These are phyloP conservation scores for Celoporthe dispersa DNA, from an alignment of 2,329 filamentous ascomycete genomes.

Conservation along the genomic window DNA sequence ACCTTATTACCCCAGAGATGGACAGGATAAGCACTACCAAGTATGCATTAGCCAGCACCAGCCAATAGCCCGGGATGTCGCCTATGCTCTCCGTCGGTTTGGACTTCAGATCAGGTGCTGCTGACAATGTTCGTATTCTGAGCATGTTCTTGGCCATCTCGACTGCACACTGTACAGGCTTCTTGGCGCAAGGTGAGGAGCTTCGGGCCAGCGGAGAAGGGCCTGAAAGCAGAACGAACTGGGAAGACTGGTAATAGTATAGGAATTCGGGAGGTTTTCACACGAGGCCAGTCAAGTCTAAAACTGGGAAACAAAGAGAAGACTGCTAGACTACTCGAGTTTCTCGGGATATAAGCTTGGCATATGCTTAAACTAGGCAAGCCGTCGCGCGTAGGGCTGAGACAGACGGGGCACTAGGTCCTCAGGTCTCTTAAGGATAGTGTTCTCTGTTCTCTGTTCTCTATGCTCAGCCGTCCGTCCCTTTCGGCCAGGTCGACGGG, in stretches of 20 bases:
- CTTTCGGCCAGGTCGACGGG: conserved; percentile 8
- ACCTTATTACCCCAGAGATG: neutral
- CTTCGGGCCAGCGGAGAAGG: neutral
- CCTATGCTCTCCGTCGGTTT: neutral
- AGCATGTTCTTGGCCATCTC: neutral
- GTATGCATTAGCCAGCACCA: neutral
- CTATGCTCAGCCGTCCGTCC: conserved; percentile 24
- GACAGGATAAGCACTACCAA: neutral
- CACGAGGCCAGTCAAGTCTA: neutral
- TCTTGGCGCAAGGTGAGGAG: neutral
- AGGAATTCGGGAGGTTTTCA: neutral
- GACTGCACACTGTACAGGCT: neutral
- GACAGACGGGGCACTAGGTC: neutral
- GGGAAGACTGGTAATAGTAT: neutral
- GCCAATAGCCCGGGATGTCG: neutral
- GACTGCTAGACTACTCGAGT: neutral
- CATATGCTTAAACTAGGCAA: conserved; percentile 1
- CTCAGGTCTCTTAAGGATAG: neutral
- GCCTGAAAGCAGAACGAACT: neutral
- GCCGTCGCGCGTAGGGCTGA: conserved; percentile 13
- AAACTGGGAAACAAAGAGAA: neutral
- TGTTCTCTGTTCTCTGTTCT: conserved; percentile 1
- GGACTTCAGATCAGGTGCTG: conserved; percentile 10
- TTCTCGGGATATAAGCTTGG: conserved; percentile 16
- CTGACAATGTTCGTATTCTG: conserved; percentile 1